phyloP scores from a whole-genome alignment of 768 basidiomycete genomes.

The Clathrus columnatus region DNA sequence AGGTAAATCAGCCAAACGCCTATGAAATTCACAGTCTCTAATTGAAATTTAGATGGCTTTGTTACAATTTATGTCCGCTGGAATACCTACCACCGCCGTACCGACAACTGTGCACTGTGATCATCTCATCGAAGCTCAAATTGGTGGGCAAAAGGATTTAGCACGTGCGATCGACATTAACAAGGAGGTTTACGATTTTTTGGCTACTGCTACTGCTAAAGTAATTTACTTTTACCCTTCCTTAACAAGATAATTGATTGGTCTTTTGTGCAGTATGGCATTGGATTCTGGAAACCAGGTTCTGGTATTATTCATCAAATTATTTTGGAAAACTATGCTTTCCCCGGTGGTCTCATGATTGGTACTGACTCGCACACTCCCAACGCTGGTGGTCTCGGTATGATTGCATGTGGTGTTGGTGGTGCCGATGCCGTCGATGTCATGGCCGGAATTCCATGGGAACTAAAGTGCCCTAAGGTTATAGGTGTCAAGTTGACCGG shows the following conservation, averaged over 20 bases:
- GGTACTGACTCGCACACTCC: conserved; percentile 99
- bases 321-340: conserved; percentile 98
- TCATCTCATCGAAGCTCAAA: conserved; percentile 96
- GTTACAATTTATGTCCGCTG: conserved; percentile 99
- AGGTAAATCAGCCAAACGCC: conserved; percentile 35
- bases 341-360: conserved; percentile 99
- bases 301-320: conserved; percentile 99
- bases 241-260: background rate
- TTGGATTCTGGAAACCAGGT: conserved; percentile 99
- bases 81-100: conserved; percentile 95
- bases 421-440: conserved; percentile 99
- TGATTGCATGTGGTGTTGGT: conserved; percentile 99
- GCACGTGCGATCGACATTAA: conserved; percentile 87
- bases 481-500: conserved; percentile 96
- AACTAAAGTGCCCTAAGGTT: conserved; percentile 98
- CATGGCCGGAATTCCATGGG: conserved; percentile 98
- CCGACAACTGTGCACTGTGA: conserved; percentile 99
- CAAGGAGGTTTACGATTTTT: conserved; percentile 99
- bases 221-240: conserved; percentile 26
- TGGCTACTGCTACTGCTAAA: conserved; percentile 94
- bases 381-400: conserved; percentile 97
- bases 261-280: conserved; percentile 62
- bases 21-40: conserved; percentile 19
- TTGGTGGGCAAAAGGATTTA: conserved; percentile 90
- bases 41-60: conserved; percentile 80